Evolutionary conservation across 2,329 filamentous ascomycete genomes (phyloP).

Genomic region (Colletotrichum brevisporum): DNA sequence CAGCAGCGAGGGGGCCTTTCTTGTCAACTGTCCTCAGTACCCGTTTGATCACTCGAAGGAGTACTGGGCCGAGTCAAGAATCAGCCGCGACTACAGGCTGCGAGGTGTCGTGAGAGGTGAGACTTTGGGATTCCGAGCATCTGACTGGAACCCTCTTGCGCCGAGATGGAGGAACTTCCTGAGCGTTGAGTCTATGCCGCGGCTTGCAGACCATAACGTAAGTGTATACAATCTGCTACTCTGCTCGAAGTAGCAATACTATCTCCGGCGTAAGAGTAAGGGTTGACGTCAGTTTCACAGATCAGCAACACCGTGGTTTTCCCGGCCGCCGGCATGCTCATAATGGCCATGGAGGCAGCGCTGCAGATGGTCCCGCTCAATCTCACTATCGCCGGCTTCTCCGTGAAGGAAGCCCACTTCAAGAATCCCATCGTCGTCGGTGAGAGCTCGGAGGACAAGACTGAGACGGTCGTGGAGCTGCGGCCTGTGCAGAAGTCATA

Average conservation of each 20-base stretch:
- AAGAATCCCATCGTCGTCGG: conserved; percentile 49
- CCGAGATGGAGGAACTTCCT: conserved; percentile 33
- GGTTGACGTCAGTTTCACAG: background rate
- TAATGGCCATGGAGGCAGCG: conserved; percentile 45
- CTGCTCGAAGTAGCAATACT: background rate
- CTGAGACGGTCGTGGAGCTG: conserved; percentile 50
- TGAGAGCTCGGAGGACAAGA: conserved; percentile 47
- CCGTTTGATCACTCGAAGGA: conserved; percentile 46
- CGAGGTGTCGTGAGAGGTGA: conserved; percentile 18
- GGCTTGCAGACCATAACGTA: conserved; percentile 59
- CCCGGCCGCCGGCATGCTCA: conserved; percentile 51
- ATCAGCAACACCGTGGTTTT: conserved; percentile 49
- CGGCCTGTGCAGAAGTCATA: conserved; percentile 31
- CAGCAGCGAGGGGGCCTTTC: background rate
- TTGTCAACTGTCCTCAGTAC: conserved; percentile 29
- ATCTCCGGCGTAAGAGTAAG: too few relatives aligned
- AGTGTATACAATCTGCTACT: background rate
- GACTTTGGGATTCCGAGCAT: conserved; percentile 18
- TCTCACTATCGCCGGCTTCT: conserved; percentile 5
- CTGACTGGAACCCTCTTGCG: conserved; percentile 40
- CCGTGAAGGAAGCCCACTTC: conserved; percentile 44
- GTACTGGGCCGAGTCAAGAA: conserved; percentile 20
- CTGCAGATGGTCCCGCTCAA: conserved; percentile 14
- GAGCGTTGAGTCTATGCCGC: conserved; percentile 54
- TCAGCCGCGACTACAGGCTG: conserved; percentile 26